phyloP scores from a whole-genome alignment of 1,284 basidiomycete species.

The Pyrrhoderma lamaoense region DNA sequence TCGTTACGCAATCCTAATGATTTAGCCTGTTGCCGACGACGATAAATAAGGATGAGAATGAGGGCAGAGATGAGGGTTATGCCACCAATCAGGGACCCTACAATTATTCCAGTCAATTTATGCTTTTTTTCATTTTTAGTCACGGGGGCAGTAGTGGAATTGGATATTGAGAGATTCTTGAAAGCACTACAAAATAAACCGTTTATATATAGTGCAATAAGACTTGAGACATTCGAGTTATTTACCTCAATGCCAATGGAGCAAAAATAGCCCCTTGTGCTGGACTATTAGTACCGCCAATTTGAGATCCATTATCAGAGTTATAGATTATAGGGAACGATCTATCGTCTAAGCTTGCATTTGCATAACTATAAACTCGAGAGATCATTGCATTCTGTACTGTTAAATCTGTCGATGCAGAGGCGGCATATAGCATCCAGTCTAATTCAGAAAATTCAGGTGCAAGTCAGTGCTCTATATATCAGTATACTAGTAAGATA shows the following conservation, averaged over 20 bases:
- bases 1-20: too few species aligned
- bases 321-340: slow-evolving; percentile 28
- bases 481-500: slow-evolving; percentile 22
- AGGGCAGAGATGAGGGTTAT: too few species aligned
- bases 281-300: slow-evolving; percentile 21
- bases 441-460: slow-evolving; percentile 23
- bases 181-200: too few species aligned
- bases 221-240: too few species aligned
- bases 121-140: too few species aligned
- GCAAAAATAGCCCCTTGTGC: slow-evolving; percentile 32
- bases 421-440: slow-evolving; percentile 34
- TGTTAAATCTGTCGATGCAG: slow-evolving; percentile 24
- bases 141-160: too few species aligned
- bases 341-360: slow-evolving; percentile 16
- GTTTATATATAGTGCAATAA: too few species aligned
- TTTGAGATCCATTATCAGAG: slow-evolving; percentile 20
- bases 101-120: too few species aligned
- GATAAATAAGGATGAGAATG: too few species aligned
- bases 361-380: slow-evolving; percentile 24
- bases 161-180: too few species aligned
- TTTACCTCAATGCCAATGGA: slow-evolving; percentile 27
- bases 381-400: slow-evolving; percentile 29
- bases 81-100: too few species aligned
- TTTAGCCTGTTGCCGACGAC: too few species aligned
- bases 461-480: background rate